Evolutionary conservation across 2,329 filamentous ascomycete genomes (phyloP).

Genomic region (Fusarium azukiicola): DNA sequence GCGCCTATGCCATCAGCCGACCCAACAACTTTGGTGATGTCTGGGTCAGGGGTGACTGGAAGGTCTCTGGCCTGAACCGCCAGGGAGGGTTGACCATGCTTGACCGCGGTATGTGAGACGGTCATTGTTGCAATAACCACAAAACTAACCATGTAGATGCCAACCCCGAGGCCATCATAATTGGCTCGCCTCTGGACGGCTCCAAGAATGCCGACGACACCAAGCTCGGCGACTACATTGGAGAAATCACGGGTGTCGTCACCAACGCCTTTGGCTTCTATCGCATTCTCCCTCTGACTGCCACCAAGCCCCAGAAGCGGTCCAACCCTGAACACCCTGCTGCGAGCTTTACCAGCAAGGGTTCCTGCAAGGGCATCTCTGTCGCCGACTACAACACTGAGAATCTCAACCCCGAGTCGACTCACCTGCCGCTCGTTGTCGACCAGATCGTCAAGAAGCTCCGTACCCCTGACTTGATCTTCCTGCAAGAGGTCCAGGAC

Average conservation of each 20-base stretch:
- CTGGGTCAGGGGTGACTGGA: constrained; percentile 85
- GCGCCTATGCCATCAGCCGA: constrained; percentile 76
- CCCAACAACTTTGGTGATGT: constrained; percentile 84
- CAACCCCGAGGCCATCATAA: constrained; percentile 85
- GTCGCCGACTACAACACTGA: constrained; percentile 86
- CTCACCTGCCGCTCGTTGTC: constrained; percentile 79
- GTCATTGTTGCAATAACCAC: no score
- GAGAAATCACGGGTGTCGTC: constrained; percentile 85
- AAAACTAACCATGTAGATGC: constrained; percentile 68
- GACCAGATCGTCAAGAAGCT: constrained; percentile 83
- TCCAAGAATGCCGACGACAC: constrained; percentile 78
- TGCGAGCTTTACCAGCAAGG: constrained; percentile 74
- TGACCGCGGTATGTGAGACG: constrained; percentile 66
- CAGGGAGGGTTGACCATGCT: constrained; percentile 84
- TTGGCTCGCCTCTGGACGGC: constrained; percentile 83
- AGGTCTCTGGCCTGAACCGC: constrained; percentile 79
- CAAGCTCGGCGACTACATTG: constrained; percentile 82
- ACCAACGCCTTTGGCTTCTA: constrained; percentile 85
- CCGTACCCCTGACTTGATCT: constrained; percentile 81
- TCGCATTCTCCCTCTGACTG: constrained; percentile 82
- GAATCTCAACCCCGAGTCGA: constrained; percentile 79
- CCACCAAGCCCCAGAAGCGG: constrained; percentile 71
- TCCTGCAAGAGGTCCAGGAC: constrained; percentile 87
- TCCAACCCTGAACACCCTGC: constrained; percentile 71
- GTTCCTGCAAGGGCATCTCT: constrained; percentile 80